Conservation (phyloP, 169 alveolate genomes). For the Plasmodium billcollinsi region DNA sequence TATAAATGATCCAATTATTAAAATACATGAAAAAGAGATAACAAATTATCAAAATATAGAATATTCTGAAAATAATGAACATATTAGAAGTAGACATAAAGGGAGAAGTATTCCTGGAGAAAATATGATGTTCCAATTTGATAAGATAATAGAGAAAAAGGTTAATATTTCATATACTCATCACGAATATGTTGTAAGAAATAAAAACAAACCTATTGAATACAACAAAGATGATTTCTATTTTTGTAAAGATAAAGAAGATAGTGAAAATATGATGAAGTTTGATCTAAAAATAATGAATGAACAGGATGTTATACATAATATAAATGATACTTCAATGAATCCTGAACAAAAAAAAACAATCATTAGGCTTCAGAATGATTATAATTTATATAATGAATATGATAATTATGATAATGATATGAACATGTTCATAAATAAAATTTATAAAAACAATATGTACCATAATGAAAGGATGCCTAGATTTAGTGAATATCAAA, state of each 20-base stretch:
- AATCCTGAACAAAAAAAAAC: neutral
- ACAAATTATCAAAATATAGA: slow-evolving; percentile 10
- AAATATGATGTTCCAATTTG: slow-evolving; percentile 16
- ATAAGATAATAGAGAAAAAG: slow-evolving; percentile 26
- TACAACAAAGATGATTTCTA: slow-evolving; percentile 4
- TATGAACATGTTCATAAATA: slow-evolving; percentile 16
- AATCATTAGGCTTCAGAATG: neutral
- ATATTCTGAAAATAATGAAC: slow-evolving; percentile 8
- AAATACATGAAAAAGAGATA: slow-evolving; percentile 11
- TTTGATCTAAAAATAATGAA: slow-evolving; percentile 15
- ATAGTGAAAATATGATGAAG: slow-evolving; percentile 6
- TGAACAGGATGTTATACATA: slow-evolving; percentile 8
- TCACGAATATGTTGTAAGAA: neutral
- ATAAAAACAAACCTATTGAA: slow-evolving; percentile 12
- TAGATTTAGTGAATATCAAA: slow-evolving; percentile 1
- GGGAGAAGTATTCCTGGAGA: slow-evolving; percentile 1
- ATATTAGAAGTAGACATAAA: slow-evolving; percentile 8
- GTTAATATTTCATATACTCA: neutral
- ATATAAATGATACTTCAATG: neutral
- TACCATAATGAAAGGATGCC: slow-evolving; percentile 7
- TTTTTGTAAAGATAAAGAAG: slow-evolving; percentile 7
- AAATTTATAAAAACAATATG: slow-evolving; percentile 6
- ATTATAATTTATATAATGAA: slow-evolving; percentile 12
- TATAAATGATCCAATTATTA: slow-evolving; percentile 8
- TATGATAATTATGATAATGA: slow-evolving; percentile 20